Conservation (phyloP, 805 yeast genomes). For the Metschnikowia rubicola region DNA sequence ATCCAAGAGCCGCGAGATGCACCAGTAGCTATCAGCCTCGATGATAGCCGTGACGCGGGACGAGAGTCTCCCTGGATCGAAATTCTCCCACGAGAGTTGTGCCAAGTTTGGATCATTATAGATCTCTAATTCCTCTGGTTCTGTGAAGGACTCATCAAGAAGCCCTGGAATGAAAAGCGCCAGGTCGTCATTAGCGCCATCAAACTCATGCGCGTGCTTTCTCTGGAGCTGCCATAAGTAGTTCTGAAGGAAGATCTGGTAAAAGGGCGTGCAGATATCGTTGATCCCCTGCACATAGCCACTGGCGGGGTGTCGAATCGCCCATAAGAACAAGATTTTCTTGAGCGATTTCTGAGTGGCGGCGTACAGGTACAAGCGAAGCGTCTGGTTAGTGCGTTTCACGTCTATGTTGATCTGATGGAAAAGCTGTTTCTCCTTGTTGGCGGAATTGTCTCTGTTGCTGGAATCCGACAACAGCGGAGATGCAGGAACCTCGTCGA, state of each 20-base stretch:
- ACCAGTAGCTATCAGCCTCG: conserved; percentile 98
- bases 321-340: conserved; percentile 86
- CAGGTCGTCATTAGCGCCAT: conserved; percentile 22
- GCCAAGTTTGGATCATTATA: conserved; percentile 24
- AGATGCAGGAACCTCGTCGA: conserved; percentile 10
- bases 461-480: conserved; percentile 11
- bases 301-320: conserved; percentile 93
- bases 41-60: conserved; percentile 59
- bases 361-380: conserved; percentile 64
- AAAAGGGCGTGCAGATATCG: conserved; percentile 90
- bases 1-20: conserved; percentile 83
- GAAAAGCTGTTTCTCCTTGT: conserved; percentile 71
- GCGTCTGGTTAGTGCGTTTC: conserved; percentile 87
- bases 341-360: conserved; percentile 78
- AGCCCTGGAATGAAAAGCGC: conserved; percentile 35
- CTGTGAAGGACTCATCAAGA: conserved; percentile 24
- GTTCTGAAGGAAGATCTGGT: conserved; percentile 74
- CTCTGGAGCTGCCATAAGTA: conserved; percentile 49
- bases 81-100: conserved; percentile 43
- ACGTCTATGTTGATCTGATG: conserved; percentile 95
- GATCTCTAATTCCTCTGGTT: conserved; percentile 23
- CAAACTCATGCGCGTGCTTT: conserved; percentile 8
- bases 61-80: conserved; percentile 63
- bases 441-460: conserved; percentile 35
- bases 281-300: conserved; percentile 98